Evolutionary conservation across 352 stramenopile species (phyloP), one percentile per base, ranked within the genome.

Genomic region (Phytopythium mirpurense): DNA sequence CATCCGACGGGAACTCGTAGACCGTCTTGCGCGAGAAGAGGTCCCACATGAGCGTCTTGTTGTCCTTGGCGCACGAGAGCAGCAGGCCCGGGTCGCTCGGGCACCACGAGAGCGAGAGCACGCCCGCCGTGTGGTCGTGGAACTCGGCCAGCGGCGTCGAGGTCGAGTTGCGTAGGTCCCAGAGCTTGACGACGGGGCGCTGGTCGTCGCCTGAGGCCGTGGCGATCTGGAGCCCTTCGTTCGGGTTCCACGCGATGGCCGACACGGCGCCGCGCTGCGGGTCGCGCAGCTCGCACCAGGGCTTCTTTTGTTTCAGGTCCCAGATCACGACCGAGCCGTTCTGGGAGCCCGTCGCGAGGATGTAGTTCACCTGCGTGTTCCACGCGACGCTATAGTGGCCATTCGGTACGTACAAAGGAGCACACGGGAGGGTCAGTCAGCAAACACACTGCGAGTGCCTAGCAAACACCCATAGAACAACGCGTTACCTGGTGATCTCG

Each of bases 281-380:
- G 63, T 98, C 92, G 38, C 90, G 90, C 48, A 99, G 67, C 69
- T 99, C 91, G 64, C 97, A 99, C 96, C 96, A 99, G 1, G 96
- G 90, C 65, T 98, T 98, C 67, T 98, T 98, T 60, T 97, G 88
- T 58, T 98, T 97, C 12, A 99, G 72, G 65, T 99, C 97, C 97
- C 97, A 99, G 41, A 99, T 91, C 31, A 97, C 85, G 14, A 97
- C 91, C 11, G 83, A 89, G 21, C 96, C 97, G 75, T 98, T 97
- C 62, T 93, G 78, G 47, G 90, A 89, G 15, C 91, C 91, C 15
- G 93, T 98, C 19, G 96, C 96, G 16, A 99, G 60, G 66, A 99
- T 99, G 72, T 99, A 98, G 52, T 95, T 88, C 26, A 99, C 96
- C 64, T 97, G 88, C 23, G 95, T 96, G 70, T 99, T 99, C 97